Evolutionary conservation across 2,329 filamentous ascomycete genomes (phyloP).

Genomic region (Thielaviopsis euricoi): DNA sequence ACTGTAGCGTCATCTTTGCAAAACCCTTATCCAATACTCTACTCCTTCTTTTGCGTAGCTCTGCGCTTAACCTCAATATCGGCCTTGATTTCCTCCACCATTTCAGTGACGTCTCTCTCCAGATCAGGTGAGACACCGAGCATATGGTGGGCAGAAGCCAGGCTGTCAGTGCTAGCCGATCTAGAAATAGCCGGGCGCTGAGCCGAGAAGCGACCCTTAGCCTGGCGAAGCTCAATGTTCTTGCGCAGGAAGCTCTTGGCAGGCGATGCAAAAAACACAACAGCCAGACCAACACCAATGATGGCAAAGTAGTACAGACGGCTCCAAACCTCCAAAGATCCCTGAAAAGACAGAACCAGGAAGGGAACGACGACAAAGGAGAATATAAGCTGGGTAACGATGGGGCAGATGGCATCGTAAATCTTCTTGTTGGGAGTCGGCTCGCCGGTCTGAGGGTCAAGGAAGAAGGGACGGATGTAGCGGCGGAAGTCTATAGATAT

Average conservation of each 20-base stretch:
- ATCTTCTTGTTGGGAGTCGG: conserved; percentile 60
- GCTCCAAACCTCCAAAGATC: conserved; percentile 61
- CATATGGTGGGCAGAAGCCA: conserved; percentile 42
- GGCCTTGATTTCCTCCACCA: conserved; percentile 53
- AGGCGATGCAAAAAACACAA: conserved; percentile 66
- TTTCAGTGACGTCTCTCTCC: conserved; percentile 59
- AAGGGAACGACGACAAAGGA: conserved; percentile 75
- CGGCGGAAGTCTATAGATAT: conserved; percentile 59
- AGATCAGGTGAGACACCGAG: conserved; percentile 68
- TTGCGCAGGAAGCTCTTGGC: conserved; percentile 45
- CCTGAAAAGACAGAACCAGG: conserved; percentile 56
- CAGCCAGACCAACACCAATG: conserved; percentile 44
- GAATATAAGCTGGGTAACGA: conserved; percentile 68
- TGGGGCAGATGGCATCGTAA: conserved; percentile 65
- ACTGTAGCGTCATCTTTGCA: background rate
- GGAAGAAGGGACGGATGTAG: conserved; percentile 79
- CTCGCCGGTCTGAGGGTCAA: conserved; percentile 56
- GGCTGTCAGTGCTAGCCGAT: conserved; percentile 39
- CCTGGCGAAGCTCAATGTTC: conserved; percentile 40
- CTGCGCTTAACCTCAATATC: conserved; percentile 42
- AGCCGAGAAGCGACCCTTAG: conserved; percentile 25
- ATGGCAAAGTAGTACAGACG: conserved; percentile 81
- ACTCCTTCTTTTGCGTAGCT: background rate
- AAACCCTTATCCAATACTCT: background rate
- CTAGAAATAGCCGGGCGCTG: conserved; percentile 22